Conservation (phyloP, 1,139 yeast species). For the Debaryomyces coudertii region DNA sequence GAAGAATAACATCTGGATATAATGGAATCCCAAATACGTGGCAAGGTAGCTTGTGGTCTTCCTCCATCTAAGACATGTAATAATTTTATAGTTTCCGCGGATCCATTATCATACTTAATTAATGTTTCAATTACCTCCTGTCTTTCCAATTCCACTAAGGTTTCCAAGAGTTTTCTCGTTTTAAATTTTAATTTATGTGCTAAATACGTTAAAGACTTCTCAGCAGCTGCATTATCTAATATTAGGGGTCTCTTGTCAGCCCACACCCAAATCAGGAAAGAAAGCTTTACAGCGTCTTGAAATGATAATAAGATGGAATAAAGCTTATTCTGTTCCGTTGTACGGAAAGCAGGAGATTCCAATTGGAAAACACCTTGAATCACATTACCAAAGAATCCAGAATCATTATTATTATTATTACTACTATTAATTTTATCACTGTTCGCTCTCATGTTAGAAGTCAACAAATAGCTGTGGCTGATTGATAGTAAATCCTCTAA, state of each 20-base stretch:
- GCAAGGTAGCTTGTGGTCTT: conserved; percentile 74
- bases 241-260: conserved; percentile 53
- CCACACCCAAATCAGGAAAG: conserved; percentile 76
- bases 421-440: conserved; percentile 19
- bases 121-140: conserved; percentile 72
- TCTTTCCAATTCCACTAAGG: conserved; percentile 71
- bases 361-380: conserved; percentile 86
- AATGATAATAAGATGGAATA: conserved; percentile 63
- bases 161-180: conserved; percentile 68
- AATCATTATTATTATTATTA: conserved; percentile 24
- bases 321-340: conserved; percentile 57
- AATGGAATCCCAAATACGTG: conserved; percentile 63
- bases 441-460: conserved; percentile 32
- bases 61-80: conserved; percentile 85
- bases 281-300: conserved; percentile 57
- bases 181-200: conserved; percentile 73
- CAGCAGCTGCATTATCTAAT: conserved; percentile 20
- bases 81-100: conserved; percentile 42
- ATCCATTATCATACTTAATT: conserved; percentile 39
- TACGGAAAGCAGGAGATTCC: conserved; percentile 65
- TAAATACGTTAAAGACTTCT: conserved; percentile 57
- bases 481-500: conserved; percentile 63
- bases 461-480: conserved; percentile 59
- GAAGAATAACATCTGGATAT: conserved; percentile 39
- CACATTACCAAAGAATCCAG: conserved; percentile 73